Conservation (phyloP, 768 basidiomycete species). For the Agaricus subrufescens region DNA sequence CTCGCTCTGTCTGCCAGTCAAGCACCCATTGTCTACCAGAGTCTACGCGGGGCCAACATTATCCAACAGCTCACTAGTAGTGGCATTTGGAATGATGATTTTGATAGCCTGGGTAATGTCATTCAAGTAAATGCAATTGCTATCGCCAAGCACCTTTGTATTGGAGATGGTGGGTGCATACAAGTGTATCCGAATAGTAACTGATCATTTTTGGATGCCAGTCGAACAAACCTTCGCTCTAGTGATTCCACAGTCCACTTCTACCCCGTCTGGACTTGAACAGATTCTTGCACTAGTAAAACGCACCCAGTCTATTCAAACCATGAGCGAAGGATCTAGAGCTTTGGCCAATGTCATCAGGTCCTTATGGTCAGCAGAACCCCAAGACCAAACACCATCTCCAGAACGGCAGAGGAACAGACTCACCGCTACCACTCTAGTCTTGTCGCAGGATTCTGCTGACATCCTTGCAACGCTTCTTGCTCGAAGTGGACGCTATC, state of each 20-base stretch:
- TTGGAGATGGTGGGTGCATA: slow-evolving; percentile 54
- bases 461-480: slow-evolving; percentile 67
- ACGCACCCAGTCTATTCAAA: slow-evolving; percentile 75
- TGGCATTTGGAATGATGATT: slow-evolving; percentile 63
- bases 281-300: slow-evolving; percentile 71
- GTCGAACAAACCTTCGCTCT: slow-evolving; percentile 47
- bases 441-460: slow-evolving; percentile 52
- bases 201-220: slow-evolving; percentile 12
- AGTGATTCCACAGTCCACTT: slow-evolving; percentile 37
- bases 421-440: slow-evolving; percentile 45
- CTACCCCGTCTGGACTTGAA: slow-evolving; percentile 42
- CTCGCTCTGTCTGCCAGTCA: slow-evolving; percentile 67
- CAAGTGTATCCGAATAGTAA: background rate
- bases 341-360: slow-evolving; percentile 84
- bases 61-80: slow-evolving; percentile 58
- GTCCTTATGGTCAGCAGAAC: slow-evolving; percentile 51
- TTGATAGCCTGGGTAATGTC: slow-evolving; percentile 78
- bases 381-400: slow-evolving; percentile 14
- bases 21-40: slow-evolving; percentile 50
- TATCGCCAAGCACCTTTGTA: slow-evolving; percentile 84
- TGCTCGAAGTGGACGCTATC: slow-evolving; percentile 73
- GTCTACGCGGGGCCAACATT: slow-evolving; percentile 58
- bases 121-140: slow-evolving; percentile 88
- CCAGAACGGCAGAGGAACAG: slow-evolving; percentile 43
- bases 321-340: slow-evolving; percentile 88